Conservation (phyloP, 1,284 basidiomycete species). For the Volvariella surrecta region DNA sequence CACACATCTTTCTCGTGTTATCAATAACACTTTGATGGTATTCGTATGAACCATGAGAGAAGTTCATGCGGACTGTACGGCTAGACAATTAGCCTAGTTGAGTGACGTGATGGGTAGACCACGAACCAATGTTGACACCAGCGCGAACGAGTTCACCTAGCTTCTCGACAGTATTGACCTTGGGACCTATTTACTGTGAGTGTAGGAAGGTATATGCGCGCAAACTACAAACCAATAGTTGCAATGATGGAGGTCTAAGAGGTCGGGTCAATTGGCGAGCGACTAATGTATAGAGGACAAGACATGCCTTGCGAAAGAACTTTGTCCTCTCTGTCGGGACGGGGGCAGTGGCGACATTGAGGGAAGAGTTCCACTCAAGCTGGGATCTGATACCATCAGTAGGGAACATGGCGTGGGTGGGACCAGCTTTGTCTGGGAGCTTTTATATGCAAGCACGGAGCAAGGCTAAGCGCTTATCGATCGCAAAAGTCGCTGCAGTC, state of each 20-base stretch:
- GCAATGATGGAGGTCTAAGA: constrained; percentile 90
- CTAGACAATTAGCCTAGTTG: constrained; percentile 7
- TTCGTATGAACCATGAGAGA: constrained; percentile 93
- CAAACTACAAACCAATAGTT: constrained; percentile 50
- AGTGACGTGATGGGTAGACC: constrained; percentile 6
- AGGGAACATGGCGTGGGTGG: constrained; percentile 33
- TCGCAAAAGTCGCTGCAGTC: neutral
- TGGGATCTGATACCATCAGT: constrained; percentile 65
- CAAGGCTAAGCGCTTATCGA: neutral
- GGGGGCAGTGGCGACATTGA: constrained; percentile 65
- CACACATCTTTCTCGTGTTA: constrained; percentile 84
- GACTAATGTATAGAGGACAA: constrained; percentile 7
- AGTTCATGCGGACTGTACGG: constrained; percentile 90
- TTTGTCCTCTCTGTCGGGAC: constrained; percentile 72
- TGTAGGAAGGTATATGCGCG: neutral
- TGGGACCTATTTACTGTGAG: constrained; percentile 56
- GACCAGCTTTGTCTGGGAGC: constrained; percentile 6
- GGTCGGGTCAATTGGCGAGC: constrained; percentile 5
- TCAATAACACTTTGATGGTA: constrained; percentile 98
- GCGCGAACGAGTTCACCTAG: constrained; percentile 75
- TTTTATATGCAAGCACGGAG: constrained; percentile 7
- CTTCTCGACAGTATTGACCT: constrained; percentile 85
- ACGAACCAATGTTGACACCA: constrained; percentile 92
- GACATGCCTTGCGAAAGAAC: constrained; percentile 79
- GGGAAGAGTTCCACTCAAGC: constrained; percentile 84